Percentiles rank a stretch among this genome's conserved stretches.
Conservation (phyloP, 2,329 filamentous ascomycete species). For the Fusarium haematococcum region DNA sequence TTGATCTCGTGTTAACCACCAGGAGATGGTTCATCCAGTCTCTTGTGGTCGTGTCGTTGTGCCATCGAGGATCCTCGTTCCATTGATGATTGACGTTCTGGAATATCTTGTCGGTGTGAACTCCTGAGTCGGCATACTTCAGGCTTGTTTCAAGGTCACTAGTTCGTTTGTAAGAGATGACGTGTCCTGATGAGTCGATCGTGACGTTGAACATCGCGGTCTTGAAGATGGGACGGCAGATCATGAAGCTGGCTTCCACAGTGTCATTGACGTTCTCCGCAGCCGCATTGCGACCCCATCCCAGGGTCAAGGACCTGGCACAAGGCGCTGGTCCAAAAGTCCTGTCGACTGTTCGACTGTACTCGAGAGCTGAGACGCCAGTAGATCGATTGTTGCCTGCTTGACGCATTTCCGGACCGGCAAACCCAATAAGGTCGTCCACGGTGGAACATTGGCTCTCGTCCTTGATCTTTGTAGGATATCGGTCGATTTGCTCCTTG, state of each 20-base stretch:
- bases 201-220: slow-evolving; percentile 51
- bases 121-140: slow-evolving; percentile 23
- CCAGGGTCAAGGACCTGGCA: slow-evolving; percentile 22
- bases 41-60: slow-evolving; percentile 58
- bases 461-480: no score
- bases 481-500: no score
- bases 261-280: slow-evolving; percentile 20
- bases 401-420: no score
- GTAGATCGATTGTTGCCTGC: no score
- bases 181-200: slow-evolving; percentile 40
- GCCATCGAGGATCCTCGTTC: slow-evolving; percentile 50
- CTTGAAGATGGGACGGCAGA: slow-evolving; percentile 45
- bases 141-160: slow-evolving; percentile 24
- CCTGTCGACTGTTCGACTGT: no score
- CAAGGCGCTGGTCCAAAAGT: no score
- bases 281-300: slow-evolving; percentile 36
- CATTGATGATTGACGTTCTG: slow-evolving; percentile 14
- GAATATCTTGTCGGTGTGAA: slow-evolving; percentile 29
- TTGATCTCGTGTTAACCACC: slow-evolving; percentile 40
- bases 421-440: no score
- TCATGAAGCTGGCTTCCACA: slow-evolving; percentile 32
- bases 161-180: slow-evolving; percentile 33
- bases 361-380: no score
- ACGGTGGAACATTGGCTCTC: no score
- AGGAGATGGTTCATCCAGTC: slow-evolving; percentile 64